These are phyloP conservation scores for Tillandsia fasciculata DNA, from an alignment of 176 grass and related monocot species.

Conservation along the genomic window DNA sequence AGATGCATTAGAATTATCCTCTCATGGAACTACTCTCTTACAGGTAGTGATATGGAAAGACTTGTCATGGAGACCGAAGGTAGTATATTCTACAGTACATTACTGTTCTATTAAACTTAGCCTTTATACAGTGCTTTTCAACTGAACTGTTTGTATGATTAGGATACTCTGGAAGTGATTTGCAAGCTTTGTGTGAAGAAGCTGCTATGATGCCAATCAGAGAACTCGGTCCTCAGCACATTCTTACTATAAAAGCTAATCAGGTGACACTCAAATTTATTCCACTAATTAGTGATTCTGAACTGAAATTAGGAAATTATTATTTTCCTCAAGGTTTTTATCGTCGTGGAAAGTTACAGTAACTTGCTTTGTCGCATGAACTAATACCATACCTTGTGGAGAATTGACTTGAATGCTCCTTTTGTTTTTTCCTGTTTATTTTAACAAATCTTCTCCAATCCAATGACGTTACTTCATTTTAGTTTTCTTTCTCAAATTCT, in stretches of 20 bases:
- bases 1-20: background rate
- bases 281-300: background rate
- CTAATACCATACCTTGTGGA: no score
- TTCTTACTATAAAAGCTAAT: slow-evolving; percentile 75
- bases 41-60: slow-evolving; percentile 72
- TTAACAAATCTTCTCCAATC: no score
- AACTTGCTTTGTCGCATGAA: no score
- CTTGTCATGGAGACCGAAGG: slow-evolving; percentile 76
- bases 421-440: no score
- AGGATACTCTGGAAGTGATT: slow-evolving; percentile 98
- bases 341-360: no score
- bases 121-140: slow-evolving; percentile 1
- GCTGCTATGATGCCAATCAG: slow-evolving; percentile 96
- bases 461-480: no score
- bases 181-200: slow-evolving; percentile 89
- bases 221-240: slow-evolving; percentile 80
- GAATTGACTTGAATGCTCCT: no score
- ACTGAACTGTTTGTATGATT: slow-evolving; percentile 10
- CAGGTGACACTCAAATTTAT: slow-evolving; percentile 40
- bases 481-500: no score
- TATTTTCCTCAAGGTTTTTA: background rate
- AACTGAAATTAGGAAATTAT: background rate
- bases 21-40: slow-evolving; percentile 12
- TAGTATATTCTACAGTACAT: slow-evolving; percentile 6
- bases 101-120: background rate